Percentiles rank a stretch among this genome's conserved stretches.
Conservation (phyloP, 192 early-diverging fungal genomes). For the Backusella australiensis region DNA sequence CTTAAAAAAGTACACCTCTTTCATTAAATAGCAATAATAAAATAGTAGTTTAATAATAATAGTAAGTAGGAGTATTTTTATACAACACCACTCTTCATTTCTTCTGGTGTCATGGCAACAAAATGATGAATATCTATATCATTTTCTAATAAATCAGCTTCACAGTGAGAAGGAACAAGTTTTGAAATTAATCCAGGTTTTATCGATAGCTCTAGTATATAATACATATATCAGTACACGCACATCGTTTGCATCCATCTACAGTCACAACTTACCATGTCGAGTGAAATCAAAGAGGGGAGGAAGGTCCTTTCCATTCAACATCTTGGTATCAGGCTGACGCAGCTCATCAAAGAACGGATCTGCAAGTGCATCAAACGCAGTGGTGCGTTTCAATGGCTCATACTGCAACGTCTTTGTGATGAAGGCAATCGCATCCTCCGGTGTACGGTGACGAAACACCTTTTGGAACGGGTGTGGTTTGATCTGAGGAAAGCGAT, state of each 20-base stretch:
- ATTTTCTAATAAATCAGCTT: conserved; percentile 48
- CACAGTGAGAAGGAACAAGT: conserved; percentile 81
- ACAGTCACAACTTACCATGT: conserved; percentile 44
- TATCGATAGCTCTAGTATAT: conserved; percentile 75
- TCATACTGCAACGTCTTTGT: conserved; percentile 87
- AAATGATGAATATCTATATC: conserved; percentile 77
- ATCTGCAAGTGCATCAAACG: conserved; percentile 90
- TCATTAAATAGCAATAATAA: too few species aligned
- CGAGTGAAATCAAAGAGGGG: conserved; percentile 86
- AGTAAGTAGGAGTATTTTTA: not conserved
- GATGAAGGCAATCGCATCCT: conserved; percentile 85
- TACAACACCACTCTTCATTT: conserved; percentile 2
- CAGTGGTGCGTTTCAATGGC: conserved; percentile 73
- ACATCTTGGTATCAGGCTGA: conserved; percentile 71
- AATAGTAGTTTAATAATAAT: not conserved
- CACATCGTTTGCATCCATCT: not conserved
- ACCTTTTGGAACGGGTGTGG: conserved; percentile 84
- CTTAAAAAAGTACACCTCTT: not conserved
- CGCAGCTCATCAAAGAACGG: conserved; percentile 97
- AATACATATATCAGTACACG: not conserved
- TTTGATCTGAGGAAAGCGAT: conserved; percentile 97
- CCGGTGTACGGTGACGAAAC: conserved; percentile 77
- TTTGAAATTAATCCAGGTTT: conserved; percentile 71
- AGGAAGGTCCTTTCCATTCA: conserved; percentile 81
- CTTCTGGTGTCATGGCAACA: conserved; percentile 44